These are phyloP conservation scores for Aspergillus brasiliensis DNA, from an alignment of 2,329 filamentous ascomycete genomes.

Conservation along the genomic window DNA sequence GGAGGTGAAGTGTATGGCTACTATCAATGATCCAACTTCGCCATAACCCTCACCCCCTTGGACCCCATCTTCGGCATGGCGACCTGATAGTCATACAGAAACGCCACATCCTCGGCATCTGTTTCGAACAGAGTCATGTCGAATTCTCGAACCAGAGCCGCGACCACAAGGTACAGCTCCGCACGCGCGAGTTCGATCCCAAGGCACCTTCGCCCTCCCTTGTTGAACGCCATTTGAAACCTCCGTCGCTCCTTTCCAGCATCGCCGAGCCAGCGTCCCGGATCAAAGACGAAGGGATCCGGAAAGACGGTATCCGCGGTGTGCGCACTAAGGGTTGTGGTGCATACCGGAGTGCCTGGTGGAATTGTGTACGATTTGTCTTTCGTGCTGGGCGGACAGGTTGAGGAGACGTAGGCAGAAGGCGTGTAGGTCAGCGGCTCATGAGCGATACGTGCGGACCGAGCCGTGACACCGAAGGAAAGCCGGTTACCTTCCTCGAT, in stretches of 20 bases:
- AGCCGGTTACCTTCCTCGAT: conserved; percentile 39
- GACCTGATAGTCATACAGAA: conserved; percentile 32
- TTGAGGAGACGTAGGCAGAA: conserved; percentile 22
- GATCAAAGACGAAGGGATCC: conserved; percentile 35
- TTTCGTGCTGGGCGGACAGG: conserved; percentile 10
- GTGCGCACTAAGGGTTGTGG: conserved; percentile 39
- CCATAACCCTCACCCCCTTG: conserved; percentile 26
- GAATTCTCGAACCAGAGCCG: conserved; percentile 30
- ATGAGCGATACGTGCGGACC: conserved; percentile 33
- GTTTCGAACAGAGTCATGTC: conserved; percentile 32
- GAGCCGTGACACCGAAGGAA: conserved; percentile 42
- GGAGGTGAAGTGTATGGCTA: no score
- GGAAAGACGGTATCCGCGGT: conserved; percentile 38
- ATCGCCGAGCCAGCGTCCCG: conserved; percentile 45
- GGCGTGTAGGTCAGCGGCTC: conserved; percentile 16
- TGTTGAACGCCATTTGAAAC: conserved; percentile 46
- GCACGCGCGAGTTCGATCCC: conserved; percentile 42
- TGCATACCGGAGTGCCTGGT: conserved; percentile 38
- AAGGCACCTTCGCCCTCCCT: conserved; percentile 46
- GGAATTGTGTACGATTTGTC: conserved; percentile 24
- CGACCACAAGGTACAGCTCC: conserved; percentile 31
- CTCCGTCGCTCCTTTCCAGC: conserved; percentile 36
- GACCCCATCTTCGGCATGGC: conserved; percentile 28
- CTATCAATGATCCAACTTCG: not conserved
- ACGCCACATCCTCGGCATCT: conserved; percentile 28